Evolutionary conservation across 495 filamentous ascomycete genomes (phyloP).

Genomic region (Zalerion maritima): DNA sequence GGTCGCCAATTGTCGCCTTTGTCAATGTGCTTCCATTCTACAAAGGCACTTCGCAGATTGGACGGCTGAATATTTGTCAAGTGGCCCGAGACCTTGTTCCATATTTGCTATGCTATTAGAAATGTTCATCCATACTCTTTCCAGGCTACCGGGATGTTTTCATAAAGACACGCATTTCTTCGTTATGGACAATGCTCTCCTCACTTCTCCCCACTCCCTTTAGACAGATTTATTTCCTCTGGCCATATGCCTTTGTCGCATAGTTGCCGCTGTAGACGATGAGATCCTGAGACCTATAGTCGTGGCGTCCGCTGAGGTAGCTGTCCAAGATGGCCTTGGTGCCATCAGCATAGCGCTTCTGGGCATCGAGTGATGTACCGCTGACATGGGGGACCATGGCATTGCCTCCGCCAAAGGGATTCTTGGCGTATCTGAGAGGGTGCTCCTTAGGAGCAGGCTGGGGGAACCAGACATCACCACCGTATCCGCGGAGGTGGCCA

Average conservation of each 20-base stretch:
- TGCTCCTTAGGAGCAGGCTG: conserved; percentile 95
- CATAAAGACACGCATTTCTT: too few relatives aligned
- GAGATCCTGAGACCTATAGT: conserved; percentile 83
- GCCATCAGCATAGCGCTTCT: conserved; percentile 85
- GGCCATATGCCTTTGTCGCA: conserved; percentile 87
- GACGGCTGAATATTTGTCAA: too few relatives aligned
- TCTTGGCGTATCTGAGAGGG: conserved; percentile 80
- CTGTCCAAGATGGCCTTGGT: conserved; percentile 79
- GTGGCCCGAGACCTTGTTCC: too few relatives aligned
- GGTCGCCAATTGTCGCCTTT: too few relatives aligned
- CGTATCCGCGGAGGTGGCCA: conserved; percentile 92
- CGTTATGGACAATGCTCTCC: too few relatives aligned
- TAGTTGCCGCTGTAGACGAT: conserved; percentile 90
- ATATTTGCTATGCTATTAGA: too few relatives aligned
- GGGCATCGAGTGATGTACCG: conserved; percentile 91
- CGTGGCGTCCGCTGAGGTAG: conserved; percentile 73
- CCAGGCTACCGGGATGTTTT: too few relatives aligned
- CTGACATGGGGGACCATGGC: conserved; percentile 98
- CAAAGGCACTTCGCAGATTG: too few relatives aligned
- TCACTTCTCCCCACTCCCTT: too few relatives aligned
- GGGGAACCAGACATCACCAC: conserved; percentile 71
- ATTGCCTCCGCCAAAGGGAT: conserved; percentile 92
- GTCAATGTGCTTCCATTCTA: too few relatives aligned
- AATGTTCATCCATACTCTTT: too few relatives aligned
- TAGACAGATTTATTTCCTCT: too few relatives aligned